Base-by-base conservation (phyloP, 768 basidiomycete genomes). In the Rickenella mellea region DNA sequence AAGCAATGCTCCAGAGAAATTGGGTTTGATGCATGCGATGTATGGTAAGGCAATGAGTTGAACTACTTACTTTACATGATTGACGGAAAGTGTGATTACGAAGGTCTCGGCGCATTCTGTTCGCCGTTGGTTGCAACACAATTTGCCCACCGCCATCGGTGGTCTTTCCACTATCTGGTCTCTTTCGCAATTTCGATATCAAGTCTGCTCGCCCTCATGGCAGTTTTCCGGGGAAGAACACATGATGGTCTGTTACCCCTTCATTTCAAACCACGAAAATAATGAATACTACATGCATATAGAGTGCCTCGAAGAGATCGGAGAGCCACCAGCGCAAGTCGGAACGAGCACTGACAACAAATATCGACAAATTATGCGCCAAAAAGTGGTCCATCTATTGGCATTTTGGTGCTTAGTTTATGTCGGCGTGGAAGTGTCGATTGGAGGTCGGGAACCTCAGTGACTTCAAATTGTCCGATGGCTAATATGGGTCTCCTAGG, bases 1-100 rank as follows among this genome's bases (percentile, higher is more conserved):
- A 46, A 60, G 69, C n/a, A 70, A 76, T 33, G 55, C 76, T 0
- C 70, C 76, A 44, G 55, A 62, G 0, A 85, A 84, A 55, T 83
- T 88, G 78, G 76, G 83, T 5, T 35, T 86, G 12, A 52, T 83
- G 12, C 78, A 82, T 49, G 78, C 78, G 6, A 65, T 71, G 2
- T 85, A 83, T 51, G 81, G 81, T 71, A 35, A n/a, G n/a, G n/a
- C n/a, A n/a, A n/a, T 10, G n/a, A n/a, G n/a, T n/a, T n/a, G n/a
- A n/a, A n/a, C n/a, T n/a, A n/a, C n/a, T n/a, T n/a, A 10, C 5
- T 5, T 6, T n/a, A 15, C 6, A n/a, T 10, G 40, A n/a, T 14
- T 0, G 2, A 35, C 26, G 14, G 4, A 32, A 17, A 7, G 10
- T 17, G 19, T 32, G 20, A 11, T 28, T 17, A 15, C 15, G 8